Base-by-base conservation (phyloP, 768 basidiomycete species). In the Piloderma croceum region DNA sequence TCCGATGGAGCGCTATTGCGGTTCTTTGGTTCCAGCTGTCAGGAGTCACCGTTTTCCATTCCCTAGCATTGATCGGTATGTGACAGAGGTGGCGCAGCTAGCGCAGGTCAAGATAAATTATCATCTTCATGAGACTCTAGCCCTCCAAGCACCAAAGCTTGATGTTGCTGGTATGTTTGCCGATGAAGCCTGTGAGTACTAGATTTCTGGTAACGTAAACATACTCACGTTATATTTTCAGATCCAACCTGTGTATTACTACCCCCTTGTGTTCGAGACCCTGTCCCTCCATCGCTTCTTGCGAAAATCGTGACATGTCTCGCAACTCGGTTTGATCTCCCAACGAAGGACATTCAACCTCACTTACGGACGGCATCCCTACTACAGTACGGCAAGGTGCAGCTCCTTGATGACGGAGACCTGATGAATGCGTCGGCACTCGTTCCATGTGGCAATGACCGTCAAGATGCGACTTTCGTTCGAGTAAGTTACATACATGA, bases 1-100 rank as follows among this genome's bases (percentile, higher is more conserved):
- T 39, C 50, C 45, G 18, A 59, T 67, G 51, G 65, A 69, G 39
- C 37, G 57, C 0, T 62, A 51, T 24, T 67, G 63, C 48, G 62
- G 65, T 1, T 39, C 32, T 6, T 48, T 68, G 7, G 47, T 57
- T 29, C 23, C 31, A 0, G 49, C 36, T 5, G 35, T 68, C 12
- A 44, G 43, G 15, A 57, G 53, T 2, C 39, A 43, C 11, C 13
- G 21, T 7, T 42, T 52, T 25, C 67, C 64, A 13, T 65, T 52
- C 51, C 49, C 50, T 1, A 53, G 54, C 22, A 40, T 65, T 9
- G 53, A 49, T 36, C 55, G 54, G 19, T 42, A 47, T 1, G 24
- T 57, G 6, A 20, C 59, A 6, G 58, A 60, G 21, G 42, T 36
- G 24, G 54, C 58, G 0, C 60, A 60, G 34, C 38, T 68, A 0